Evolutionary conservation across 2,329 filamentous ascomycete genomes (phyloP).

Genomic region (Aschersonia sp.): DNA sequence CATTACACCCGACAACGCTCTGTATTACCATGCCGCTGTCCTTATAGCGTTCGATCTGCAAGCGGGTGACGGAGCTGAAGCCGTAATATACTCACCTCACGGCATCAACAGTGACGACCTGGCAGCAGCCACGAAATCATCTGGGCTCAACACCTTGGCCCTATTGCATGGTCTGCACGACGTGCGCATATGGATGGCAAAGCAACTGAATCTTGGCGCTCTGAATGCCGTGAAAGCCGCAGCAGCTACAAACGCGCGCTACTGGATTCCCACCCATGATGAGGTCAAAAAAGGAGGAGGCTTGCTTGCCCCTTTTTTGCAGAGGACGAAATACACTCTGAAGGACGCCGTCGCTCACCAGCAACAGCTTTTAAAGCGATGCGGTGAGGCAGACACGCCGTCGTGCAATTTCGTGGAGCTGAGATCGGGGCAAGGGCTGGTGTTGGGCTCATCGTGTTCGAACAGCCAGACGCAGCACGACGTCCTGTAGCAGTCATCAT

Average conservation of each 20-base stretch:
- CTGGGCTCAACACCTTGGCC: slow-evolving; percentile 35
- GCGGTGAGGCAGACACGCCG: slow-evolving; percentile 14
- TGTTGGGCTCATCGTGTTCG: slow-evolving; percentile 10
- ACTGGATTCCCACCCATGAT: slow-evolving; percentile 53
- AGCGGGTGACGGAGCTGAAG: slow-evolving; percentile 23
- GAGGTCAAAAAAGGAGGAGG: slow-evolving; percentile 46
- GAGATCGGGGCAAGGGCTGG: slow-evolving; percentile 37
- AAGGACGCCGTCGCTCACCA: slow-evolving; percentile 25
- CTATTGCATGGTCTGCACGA: slow-evolving; percentile 52
- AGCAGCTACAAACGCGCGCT: slow-evolving; percentile 33
- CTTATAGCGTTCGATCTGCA: slow-evolving; percentile 35
- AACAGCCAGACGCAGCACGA: too few relatives aligned
- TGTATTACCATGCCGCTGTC: slow-evolving; percentile 48
- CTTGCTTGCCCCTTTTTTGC: slow-evolving; percentile 36
- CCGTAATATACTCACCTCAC: slow-evolving; percentile 49
- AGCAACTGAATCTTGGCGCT: slow-evolving; percentile 49
- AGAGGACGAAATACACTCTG: slow-evolving; percentile 26
- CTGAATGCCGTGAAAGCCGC: slow-evolving; percentile 45
- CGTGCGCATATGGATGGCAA: slow-evolving; percentile 30
- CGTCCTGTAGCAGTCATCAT: too few relatives aligned
- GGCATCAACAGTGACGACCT: slow-evolving; percentile 37
- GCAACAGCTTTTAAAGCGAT: slow-evolving; percentile 8
- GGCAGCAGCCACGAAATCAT: slow-evolving; percentile 18
- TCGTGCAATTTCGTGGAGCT: slow-evolving; percentile 35
- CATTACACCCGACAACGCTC: slow-evolving; percentile 33